Base-by-base conservation (phyloP, 1,139 yeast species). In the Yamadazyma taylorii region DNA sequence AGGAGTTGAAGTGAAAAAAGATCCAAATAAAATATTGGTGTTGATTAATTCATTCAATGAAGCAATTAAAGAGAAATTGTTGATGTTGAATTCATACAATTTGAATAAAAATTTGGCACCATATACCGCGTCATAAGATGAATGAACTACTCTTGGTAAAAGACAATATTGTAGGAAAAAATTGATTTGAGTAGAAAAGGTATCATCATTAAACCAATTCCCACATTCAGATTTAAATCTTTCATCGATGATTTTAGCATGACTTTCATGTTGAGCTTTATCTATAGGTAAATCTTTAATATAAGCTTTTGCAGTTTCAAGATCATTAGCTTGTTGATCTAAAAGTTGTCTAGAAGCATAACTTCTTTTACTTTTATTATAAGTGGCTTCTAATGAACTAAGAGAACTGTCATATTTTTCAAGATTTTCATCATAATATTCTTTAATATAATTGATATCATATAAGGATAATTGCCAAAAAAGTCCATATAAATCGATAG, bases 81-180 rank as follows among this genome's bases (percentile, higher is more conserved):
- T 45, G 0, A 75, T 61, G 1, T 69, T 64, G 13, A 71, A 44
- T 0, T 63, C 55, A 41, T 81, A 79, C 12, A 81, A 50, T 33
- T 61, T 62, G 43, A 78, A 73, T 3, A 87, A 49, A 53, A 89
- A 87, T 39, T 73, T 67, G 1, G 88, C 79, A 30, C 81, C 63
- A 54, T 66, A 89, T 1, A 85, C 72, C 0, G 97, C 96, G 63
- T 90, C 98, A 44, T 82, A 77, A 0, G 96, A 82, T 0, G 97
- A 86, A 48, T 84, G 88, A 3, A 84, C 58, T 3, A 83, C 75
- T 49, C 97, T 70, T 12, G 96, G 97, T 14, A 89, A 60, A 5
- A 88, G 52, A 58, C 96, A 87, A 37, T 63, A 61, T 42, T 84
- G 82, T 24, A 87, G 54, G 39, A 88, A 71, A 5, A 61, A 52